Base-by-base conservation (phyloP, 345 rosid genomes). In the Sonneratia caseolaris region DNA sequence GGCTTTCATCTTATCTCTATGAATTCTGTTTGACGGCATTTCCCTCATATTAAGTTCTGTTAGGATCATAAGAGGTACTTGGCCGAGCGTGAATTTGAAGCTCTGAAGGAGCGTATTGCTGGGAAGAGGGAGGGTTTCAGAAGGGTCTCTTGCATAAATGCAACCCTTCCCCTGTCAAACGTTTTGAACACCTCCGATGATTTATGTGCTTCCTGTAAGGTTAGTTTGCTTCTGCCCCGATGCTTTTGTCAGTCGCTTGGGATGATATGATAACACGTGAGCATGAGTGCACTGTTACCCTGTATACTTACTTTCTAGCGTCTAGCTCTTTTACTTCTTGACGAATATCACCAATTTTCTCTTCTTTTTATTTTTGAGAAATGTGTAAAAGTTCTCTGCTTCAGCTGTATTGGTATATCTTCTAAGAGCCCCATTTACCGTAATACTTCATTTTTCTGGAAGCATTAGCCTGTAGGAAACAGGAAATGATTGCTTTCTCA, bases 1-100 rank as follows among this genome's bases (percentile, higher is more conserved):
- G 5, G 9, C 12, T 9, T 42, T 4, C 67, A 22, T 7, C 27
- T 43, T 3, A 37, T 57, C 61, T 72, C 43, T 45, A 45, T 68
- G 18, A n/a, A 36, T 18, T 14, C 22, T 43, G 74, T 81, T 76
- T 72, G 84, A 82, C 82, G 81, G 73, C 74, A 69, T 82, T 71
- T 74, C 83, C 73, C 66, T 64, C 35, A 76, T 81, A 84, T 92
- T 86, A 87, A 92, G 98, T 85, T 70, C 73, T 80, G 80, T 85
- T 91, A 94, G 99, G 97, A 94, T 82, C 97, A 82, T 70, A 85
- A 69, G 75, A 90, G 42, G 74, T 82, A 80, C 87, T 79, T 90
- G 86, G 91, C 90, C 13, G 93, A 88, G 84, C 93, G 84, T 49
- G 98, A 94, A 77, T 94, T 90, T 27, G 99, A 88, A 74, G 97